Percentiles rank a stretch among this genome's conserved stretches.
These are phyloP conservation scores for Vanderwaltozyma tropicalis DNA, from an alignment of 805 yeast species.

Conservation along the genomic window DNA sequence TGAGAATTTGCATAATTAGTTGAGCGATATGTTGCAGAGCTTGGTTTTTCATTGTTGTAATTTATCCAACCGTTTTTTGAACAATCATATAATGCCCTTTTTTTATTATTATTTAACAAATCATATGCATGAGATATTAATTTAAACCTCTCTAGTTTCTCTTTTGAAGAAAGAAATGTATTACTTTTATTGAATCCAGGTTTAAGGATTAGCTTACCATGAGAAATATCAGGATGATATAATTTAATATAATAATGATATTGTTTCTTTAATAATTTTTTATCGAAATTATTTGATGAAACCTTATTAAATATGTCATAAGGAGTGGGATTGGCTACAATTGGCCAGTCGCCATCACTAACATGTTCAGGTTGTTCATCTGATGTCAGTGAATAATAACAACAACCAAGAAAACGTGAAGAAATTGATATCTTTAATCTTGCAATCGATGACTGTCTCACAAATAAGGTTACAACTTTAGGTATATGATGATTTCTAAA, in stretches of 20 bases:
- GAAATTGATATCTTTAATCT: too few species aligned
- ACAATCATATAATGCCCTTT: conserved; percentile 37
- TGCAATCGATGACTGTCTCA: too few species aligned
- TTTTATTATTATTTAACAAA: conserved; percentile 37
- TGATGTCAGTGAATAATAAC: background rate
- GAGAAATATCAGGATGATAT: conserved; percentile 68
- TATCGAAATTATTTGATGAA: conserved; percentile 24
- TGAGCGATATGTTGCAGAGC: too few species aligned
- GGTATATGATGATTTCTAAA: too few species aligned
- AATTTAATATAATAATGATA: conserved; percentile 57
- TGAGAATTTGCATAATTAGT: background rate
- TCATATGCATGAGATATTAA: conserved; percentile 48
- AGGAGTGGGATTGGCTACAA: conserved; percentile 47
- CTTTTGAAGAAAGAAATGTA: conserved; percentile 11
- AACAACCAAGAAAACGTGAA: too few species aligned
- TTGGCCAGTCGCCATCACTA: conserved; percentile 43
- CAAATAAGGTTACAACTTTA: too few species aligned
- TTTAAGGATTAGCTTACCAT: conserved; percentile 6
- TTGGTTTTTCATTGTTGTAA: too few species aligned
- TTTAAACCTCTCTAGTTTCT: conserved; percentile 39
- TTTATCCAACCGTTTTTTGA: conserved; percentile 41
- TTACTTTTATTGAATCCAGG: conserved; percentile 5
- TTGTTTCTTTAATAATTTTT: conserved; percentile 33
- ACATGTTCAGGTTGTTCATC: background rate
- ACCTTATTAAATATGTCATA: conserved; percentile 53